Percentiles rank a stretch among this genome's conserved stretches.
phyloP scores from a whole-genome alignment of 371 early-diverging fungal species.

The Syncephalis fuscata region DNA sequence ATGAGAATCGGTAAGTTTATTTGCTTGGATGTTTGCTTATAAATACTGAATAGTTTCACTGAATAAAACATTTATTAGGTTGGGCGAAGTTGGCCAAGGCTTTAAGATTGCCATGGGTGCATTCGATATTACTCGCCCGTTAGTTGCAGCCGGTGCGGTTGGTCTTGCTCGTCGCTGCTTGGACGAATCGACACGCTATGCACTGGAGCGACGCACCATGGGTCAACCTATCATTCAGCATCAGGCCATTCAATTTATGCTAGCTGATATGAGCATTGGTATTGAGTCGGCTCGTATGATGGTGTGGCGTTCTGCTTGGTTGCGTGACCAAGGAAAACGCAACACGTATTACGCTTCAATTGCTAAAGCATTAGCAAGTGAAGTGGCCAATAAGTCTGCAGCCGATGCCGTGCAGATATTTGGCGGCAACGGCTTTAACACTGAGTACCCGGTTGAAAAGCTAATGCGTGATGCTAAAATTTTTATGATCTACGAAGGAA shows the following conservation, averaged over 20 bases:
- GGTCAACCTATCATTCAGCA: conserved; percentile 80
- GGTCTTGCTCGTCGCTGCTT: conserved; percentile 88
- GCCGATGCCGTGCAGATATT: conserved; percentile 93
- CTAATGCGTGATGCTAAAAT: conserved; percentile 86
- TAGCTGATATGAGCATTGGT: conserved; percentile 91
- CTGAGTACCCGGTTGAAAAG: conserved; percentile 80
- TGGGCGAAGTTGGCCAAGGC: conserved; percentile 62
- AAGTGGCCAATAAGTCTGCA: conserved; percentile 91
- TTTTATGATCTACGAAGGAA: conserved; percentile 94
- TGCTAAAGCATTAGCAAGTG: conserved; percentile 86
- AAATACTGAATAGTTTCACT: no score
- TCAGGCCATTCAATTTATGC: conserved; percentile 89
- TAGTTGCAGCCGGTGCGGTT: conserved; percentile 83
- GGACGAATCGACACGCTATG: conserved; percentile 82
- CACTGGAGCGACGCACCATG: conserved; percentile 91
- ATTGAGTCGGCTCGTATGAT: conserved; percentile 77
- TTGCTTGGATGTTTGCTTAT: no score
- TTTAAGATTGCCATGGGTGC: conserved; percentile 97
- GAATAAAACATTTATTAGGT: no score
- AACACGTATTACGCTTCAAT: conserved; percentile 93
- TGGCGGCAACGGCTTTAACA: conserved; percentile 92
- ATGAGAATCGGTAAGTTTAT: conserved; percentile 48
- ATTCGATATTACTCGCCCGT: conserved; percentile 88
- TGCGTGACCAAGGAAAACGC: conserved; percentile 65
- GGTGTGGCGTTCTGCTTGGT: conserved; percentile 71